Percentiles rank a stretch among this genome's conserved stretches.
phyloP scores from a whole-genome alignment of 441 rosid genomes.

The Hura crepitans region DNA sequence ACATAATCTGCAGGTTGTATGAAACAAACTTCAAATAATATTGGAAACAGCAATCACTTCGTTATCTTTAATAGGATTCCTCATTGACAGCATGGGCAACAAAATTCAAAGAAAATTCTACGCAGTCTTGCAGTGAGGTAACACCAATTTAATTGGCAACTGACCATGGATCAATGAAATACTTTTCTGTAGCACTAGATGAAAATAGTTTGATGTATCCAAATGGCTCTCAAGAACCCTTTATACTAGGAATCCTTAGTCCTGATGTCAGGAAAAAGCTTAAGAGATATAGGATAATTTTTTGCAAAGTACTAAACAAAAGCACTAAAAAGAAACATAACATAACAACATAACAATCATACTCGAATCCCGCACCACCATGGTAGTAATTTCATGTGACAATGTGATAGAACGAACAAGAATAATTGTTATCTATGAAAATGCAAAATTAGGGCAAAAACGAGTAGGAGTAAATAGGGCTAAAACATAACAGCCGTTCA shows the following conservation, averaged over 20 bases:
- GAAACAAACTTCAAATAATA: background rate
- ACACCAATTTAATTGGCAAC: background rate
- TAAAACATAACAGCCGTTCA: too few species aligned
- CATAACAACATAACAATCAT: background rate
- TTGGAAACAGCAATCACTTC: background rate
- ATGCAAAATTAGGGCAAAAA: background rate
- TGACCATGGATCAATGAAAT: background rate
- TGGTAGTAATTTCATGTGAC: background rate
- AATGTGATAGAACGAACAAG: conserved; percentile 1
- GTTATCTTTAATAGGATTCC: background rate
- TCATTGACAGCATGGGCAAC: background rate
- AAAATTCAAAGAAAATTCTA: background rate
- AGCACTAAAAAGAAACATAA: background rate
- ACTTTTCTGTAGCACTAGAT: background rate
- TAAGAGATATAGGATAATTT: background rate
- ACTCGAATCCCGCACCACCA: background rate
- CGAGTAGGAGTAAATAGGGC: background rate
- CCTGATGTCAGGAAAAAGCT: too few species aligned
- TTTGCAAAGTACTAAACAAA: background rate
- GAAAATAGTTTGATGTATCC: background rate
- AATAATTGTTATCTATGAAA: background rate
- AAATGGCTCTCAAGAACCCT: background rate
- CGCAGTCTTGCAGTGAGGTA: background rate
- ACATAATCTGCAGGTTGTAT: background rate
- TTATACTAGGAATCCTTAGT: background rate